Evolutionary conservation across 1,139 yeast species (phyloP).

Genomic region (Saccharomyces hybrid): DNA sequence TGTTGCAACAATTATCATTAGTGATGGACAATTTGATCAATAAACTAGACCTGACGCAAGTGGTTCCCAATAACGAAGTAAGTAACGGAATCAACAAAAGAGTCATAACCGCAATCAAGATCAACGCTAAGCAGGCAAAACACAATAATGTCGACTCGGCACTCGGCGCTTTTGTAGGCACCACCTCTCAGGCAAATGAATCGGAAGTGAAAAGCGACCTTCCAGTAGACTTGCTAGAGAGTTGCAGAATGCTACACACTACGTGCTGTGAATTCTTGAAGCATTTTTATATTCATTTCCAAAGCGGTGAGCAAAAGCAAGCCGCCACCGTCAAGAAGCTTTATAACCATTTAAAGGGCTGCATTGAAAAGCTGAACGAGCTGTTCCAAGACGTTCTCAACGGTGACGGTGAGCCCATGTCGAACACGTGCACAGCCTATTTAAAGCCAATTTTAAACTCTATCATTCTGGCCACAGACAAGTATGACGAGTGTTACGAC

Average conservation of each 20-base stretch:
- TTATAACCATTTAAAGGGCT: slow-evolving; percentile 42
- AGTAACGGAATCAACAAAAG: slow-evolving; percentile 22
- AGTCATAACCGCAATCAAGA: slow-evolving; percentile 45
- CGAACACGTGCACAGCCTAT: slow-evolving; percentile 22
- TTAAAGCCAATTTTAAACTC: slow-evolving; percentile 24
- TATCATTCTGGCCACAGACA: slow-evolving; percentile 24
- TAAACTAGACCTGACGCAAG: slow-evolving; percentile 25
- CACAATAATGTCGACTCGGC: slow-evolving; percentile 35
- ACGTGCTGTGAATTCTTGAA: slow-evolving; percentile 63
- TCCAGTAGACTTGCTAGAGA: slow-evolving; percentile 34
- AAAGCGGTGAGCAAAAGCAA: slow-evolving; percentile 49
- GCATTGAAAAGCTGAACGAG: slow-evolving; percentile 24
- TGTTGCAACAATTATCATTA: slow-evolving; percentile 41
- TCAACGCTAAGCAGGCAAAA: slow-evolving; percentile 47
- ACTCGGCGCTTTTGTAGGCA: slow-evolving; percentile 24
- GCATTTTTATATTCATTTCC: slow-evolving; percentile 62
- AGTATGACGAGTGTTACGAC: slow-evolving; percentile 17
- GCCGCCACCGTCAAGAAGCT: slow-evolving; percentile 41
- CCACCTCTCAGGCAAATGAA: slow-evolving; percentile 11
- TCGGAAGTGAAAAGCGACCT: slow-evolving; percentile 25
- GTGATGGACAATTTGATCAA: slow-evolving; percentile 29
- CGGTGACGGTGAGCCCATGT: slow-evolving; percentile 27
- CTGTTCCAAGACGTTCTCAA: slow-evolving; percentile 24
- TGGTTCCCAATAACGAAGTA: slow-evolving; percentile 15
- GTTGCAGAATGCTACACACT: slow-evolving; percentile 47